Conservation (phyloP, 2,329 filamentous ascomycete species). For the Incumbomyces lentus region DNA sequence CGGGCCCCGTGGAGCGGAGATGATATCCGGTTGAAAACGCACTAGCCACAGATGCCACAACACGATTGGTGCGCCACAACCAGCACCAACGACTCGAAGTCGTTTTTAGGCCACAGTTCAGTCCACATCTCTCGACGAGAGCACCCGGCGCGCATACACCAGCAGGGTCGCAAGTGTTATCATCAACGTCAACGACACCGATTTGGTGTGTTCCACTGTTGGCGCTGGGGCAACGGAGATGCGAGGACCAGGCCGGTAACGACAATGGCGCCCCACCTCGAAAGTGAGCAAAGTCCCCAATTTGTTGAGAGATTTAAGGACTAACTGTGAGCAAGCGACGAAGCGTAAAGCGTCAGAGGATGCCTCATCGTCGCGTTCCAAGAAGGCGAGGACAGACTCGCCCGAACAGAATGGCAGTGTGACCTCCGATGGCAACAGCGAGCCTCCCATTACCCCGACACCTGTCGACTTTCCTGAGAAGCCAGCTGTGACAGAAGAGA, state of each 20-base stretch:
- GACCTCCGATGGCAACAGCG: constrained; percentile 19
- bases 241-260: not conserved
- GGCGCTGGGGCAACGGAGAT: not conserved
- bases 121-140: too few species aligned
- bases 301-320: not conserved
- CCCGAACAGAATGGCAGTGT: constrained; percentile 25
- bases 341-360: constrained; percentile 45
- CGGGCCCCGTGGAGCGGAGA: too few species aligned
- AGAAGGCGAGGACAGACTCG: constrained; percentile 41
- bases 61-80: too few species aligned
- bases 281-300: constrained; percentile 10
- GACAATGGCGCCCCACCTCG: constrained; percentile 8
- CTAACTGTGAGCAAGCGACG: constrained; percentile 12
- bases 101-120: too few species aligned
- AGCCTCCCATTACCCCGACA: constrained; percentile 46
- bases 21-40: too few species aligned
- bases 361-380: constrained; percentile 33
- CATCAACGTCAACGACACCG: too few species aligned
- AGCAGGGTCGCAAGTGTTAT: not conserved
- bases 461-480: constrained; percentile 85
- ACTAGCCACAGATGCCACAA: too few species aligned
- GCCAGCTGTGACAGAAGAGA: constrained; percentile 87
- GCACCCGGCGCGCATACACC: not conserved
- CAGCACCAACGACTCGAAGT: too few species aligned
- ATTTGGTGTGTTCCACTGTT: not conserved